A percentile compares a stretch with the other conserved stretches of the same genome.
phyloP scores from a whole-genome alignment of 2,329 filamentous ascomycete species.

The Zasmidium angulare region DNA sequence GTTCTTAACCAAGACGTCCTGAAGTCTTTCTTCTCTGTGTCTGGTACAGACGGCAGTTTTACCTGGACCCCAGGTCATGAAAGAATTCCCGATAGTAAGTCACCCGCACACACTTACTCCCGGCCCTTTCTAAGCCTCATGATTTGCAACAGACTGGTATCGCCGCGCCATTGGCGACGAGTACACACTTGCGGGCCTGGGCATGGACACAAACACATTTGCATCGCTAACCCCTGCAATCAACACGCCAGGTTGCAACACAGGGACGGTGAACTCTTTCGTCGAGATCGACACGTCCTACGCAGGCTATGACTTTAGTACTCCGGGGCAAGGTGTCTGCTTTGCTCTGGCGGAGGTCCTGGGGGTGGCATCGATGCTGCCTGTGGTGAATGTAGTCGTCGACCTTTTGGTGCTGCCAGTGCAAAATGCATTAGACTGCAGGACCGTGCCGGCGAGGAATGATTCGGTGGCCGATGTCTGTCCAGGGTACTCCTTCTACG shows the following conservation, averaged over 20 bases:
- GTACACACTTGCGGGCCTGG: conserved; percentile 31
- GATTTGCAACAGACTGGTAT: conserved; percentile 19
- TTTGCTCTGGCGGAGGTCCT: neutral
- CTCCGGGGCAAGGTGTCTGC: neutral
- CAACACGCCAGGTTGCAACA: conserved; percentile 32
- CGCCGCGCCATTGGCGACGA: conserved; percentile 20
- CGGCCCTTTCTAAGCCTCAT: neutral
- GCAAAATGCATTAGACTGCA: conserved; percentile 1
- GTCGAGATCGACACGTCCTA: conserved; percentile 23
- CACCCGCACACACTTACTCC: conserved; percentile 4
- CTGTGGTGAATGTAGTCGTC: neutral
- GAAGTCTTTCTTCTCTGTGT: conserved; percentile 38
- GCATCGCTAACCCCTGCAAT: conserved; percentile 20
- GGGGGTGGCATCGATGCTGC: neutral
- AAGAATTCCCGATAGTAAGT: conserved; percentile 41
- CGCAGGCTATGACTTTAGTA: conserved; percentile 8
- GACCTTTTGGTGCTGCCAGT: neutral
- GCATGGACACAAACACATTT: conserved; percentile 14
- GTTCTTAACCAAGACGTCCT: conserved; percentile 33
- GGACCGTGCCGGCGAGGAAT: conserved; percentile 1
- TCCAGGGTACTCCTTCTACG: conserved; percentile 2
- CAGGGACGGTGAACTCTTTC: conserved; percentile 30
- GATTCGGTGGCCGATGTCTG: neutral
- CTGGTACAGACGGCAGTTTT: conserved; percentile 26
- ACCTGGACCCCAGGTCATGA: conserved; percentile 35